Percentiles rank a stretch among this genome's conserved stretches.
Conservation (phyloP, 2,329 filamentous ascomycete genomes). For the Daldinia eschscholtzii region DNA sequence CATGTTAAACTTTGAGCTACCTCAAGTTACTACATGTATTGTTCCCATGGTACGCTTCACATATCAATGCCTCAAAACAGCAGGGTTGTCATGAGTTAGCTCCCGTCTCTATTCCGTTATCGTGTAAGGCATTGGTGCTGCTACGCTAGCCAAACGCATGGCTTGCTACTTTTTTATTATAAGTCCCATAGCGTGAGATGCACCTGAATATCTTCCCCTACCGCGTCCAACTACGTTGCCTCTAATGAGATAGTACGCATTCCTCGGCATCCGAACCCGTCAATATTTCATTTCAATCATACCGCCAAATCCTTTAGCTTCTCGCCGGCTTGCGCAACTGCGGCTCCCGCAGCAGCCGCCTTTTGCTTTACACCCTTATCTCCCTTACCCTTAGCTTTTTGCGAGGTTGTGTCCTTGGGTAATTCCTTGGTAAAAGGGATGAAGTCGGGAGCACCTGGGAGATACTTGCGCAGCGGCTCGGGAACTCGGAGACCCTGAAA, state of each 20-base stretch:
- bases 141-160: constrained; percentile 21
- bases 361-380: constrained; percentile 48
- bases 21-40: not conserved
- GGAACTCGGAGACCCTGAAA: constrained; percentile 80
- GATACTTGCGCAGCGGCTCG: constrained; percentile 86
- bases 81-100: not conserved
- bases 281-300: constrained; percentile 29
- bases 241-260: constrained; percentile 10
- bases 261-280: constrained; percentile 8
- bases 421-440: constrained; percentile 89
- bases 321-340: constrained; percentile 46
- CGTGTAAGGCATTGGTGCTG: not conserved
- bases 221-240: not conserved
- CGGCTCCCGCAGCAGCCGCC: constrained; percentile 43
- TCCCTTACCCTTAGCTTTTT: constrained; percentile 62
- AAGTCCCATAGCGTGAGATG: constrained; percentile 14
- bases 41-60: not conserved
- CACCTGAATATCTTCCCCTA: constrained; percentile 18
- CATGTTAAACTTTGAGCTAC: not conserved
- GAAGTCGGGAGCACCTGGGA: constrained; percentile 90
- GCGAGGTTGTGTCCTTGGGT: constrained; percentile 77
- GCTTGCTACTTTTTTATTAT: not conserved
- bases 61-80: not conserved
- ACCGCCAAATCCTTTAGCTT: constrained; percentile 49
- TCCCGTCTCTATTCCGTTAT: constrained; percentile 10